Percentiles rank a stretch among this genome's conserved stretches.
phyloP scores from a whole-genome alignment of 805 yeast species.

The Ogataea chonburiensis region DNA sequence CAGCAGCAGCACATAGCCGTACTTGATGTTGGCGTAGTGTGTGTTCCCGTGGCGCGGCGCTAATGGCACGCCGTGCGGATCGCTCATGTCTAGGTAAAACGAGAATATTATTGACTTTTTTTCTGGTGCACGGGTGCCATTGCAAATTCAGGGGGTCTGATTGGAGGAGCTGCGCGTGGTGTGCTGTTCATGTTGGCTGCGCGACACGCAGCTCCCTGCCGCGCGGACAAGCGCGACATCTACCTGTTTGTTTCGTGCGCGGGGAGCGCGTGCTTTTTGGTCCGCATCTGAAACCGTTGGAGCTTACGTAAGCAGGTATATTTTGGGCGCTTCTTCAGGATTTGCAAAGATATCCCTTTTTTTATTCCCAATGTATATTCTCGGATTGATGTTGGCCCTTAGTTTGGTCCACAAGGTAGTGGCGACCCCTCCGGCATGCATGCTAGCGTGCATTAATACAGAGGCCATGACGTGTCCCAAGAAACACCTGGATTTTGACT shows the following conservation, averaged over 20 bases:
- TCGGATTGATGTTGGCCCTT: constrained; percentile 2
- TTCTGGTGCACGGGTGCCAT: constrained; percentile 5
- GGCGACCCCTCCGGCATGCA: constrained; percentile 30
- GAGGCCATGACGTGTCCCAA: constrained; percentile 21
- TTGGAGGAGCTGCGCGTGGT: constrained; percentile 3
- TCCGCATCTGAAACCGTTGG: too few species aligned
- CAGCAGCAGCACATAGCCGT: constrained; percentile 53
- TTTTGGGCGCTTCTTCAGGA: constrained; percentile 8
- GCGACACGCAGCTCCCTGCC: too few species aligned
- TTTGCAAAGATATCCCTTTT: constrained; percentile 7
- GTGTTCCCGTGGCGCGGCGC: constrained; percentile 48
- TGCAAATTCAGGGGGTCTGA: constrained; percentile 1
- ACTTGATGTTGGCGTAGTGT: constrained; percentile 57
- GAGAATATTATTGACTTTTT: constrained; percentile 1
- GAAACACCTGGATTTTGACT: constrained; percentile 31
- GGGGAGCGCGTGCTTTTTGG: too few species aligned
- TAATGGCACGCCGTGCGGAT: constrained; percentile 6
- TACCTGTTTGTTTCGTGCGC: too few species aligned
- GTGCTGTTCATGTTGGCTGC: too few species aligned
- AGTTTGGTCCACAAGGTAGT: neutral
- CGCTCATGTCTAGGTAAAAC: neutral
- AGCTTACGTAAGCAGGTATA: neutral
- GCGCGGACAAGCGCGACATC: too few species aligned
- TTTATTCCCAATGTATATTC: constrained; percentile 6
- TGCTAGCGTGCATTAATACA: constrained; percentile 23